Conservation (phyloP, 139 green algal genomes). For the Ettlia oleoabundans region DNA sequence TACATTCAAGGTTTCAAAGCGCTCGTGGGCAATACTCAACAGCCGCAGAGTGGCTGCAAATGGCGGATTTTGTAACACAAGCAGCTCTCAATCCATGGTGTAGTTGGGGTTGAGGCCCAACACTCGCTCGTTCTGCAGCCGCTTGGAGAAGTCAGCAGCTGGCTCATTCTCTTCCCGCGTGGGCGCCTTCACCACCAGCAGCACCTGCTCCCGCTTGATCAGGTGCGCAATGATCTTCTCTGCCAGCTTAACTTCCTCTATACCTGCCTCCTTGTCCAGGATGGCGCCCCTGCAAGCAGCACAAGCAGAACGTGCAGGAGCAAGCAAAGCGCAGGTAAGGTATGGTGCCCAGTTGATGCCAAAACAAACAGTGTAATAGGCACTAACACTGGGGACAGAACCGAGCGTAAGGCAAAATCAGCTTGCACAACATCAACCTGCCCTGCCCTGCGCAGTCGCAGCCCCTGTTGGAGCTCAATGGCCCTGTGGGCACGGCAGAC, state of each 20-base stretch:
- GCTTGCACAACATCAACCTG: neutral
- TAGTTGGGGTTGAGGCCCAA: constrained; percentile 87
- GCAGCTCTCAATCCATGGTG: constrained; percentile 1
- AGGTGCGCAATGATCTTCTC: constrained; percentile 80
- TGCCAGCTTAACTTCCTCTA: constrained; percentile 53
- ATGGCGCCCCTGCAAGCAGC: constrained; percentile 38
- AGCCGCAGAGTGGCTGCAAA: too few relatives aligned
- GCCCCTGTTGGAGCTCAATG: neutral
- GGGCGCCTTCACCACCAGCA: constrained; percentile 74
- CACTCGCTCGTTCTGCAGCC: constrained; percentile 71
- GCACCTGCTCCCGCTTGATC: constrained; percentile 65
- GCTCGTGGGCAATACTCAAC: too few relatives aligned
- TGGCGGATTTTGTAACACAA: too few relatives aligned
- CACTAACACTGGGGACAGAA: too few relatives aligned
- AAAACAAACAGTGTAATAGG: neutral
- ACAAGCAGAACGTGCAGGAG: neutral
- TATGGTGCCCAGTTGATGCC: neutral
- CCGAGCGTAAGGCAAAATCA: too few relatives aligned
- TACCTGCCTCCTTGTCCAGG: constrained; percentile 49
- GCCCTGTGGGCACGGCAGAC: too few relatives aligned
- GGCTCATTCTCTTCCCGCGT: constrained; percentile 60
- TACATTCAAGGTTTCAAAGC: too few relatives aligned
- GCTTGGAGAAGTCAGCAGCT: constrained; percentile 53
- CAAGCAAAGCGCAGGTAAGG: too few relatives aligned
- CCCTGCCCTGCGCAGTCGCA: neutral